Evolutionary conservation across 371 early-diverging fungal species (phyloP), one percentile per base, ranked within the genome.

Genomic region (Ordospora colligata): DNA sequence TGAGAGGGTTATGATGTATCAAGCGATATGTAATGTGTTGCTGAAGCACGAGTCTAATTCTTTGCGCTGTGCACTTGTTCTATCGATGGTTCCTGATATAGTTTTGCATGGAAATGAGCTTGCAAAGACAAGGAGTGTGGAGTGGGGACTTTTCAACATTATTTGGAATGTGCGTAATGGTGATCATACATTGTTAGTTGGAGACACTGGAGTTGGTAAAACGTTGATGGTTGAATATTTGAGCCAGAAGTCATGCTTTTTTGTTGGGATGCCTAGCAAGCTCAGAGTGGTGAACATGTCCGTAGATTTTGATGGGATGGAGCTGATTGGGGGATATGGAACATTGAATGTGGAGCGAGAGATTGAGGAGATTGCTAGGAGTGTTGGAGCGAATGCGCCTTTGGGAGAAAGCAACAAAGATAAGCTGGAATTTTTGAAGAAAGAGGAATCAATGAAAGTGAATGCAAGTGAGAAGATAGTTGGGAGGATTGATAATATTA

Each of bases 201-300:
- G 99, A 69, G 97, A 97, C 81, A 99, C 99, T 0, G 99, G 99
- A 54, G 92, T 94, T 0, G 99, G 99, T 68, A 99, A 99, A 84
- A 99, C 99, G 0, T 92, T 96, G 0, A 88, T 93, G 1, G 90
- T 99, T 12, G 97, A 99, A 84, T 89, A 92, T 62, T 86, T 99
- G 92, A 95, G 6, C 50, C 45, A 85, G 89, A 37, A 86, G 89
- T 81, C 69, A 32, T 21, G 70, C 27, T 17, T 44, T 66, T 83
- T 44, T 32, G 73, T 67, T 12, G 88, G 90, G 40, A 87, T 88
- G 51, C 23, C 46, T 3, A 22, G 11, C 45, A 44, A 54, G 27
- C 88, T 96, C 68, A 86, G 89, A 11, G 94, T 93, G 21, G 88
- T 97, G 76, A 99, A 99, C 82, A 87, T 97, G 83, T 93, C 93